Percentiles rank a stretch among this genome's conserved stretches.
Evolutionary conservation across 2,329 filamentous ascomycete genomes (phyloP).

Genomic region (Penicillium vulpinum): DNA sequence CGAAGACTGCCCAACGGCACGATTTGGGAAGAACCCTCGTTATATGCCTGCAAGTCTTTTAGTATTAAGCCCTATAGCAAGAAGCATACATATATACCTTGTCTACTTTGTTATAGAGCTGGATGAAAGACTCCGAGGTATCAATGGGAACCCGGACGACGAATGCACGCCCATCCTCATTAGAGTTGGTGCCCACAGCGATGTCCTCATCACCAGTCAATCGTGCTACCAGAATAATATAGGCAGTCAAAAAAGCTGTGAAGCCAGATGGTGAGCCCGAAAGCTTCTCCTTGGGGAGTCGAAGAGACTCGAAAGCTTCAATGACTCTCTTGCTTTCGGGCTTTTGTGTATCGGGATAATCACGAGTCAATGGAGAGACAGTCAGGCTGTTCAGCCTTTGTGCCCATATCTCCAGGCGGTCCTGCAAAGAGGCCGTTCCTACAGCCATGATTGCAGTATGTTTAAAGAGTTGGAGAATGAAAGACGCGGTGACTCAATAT

Average conservation of each 20-base stretch:
- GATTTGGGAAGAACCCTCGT: constrained; percentile 43
- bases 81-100: constrained; percentile 30
- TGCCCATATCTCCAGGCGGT: constrained; percentile 45
- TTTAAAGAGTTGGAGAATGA: constrained; percentile 14
- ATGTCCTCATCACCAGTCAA: constrained; percentile 53
- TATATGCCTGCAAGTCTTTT: constrained; percentile 35
- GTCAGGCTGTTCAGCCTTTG: constrained; percentile 45
- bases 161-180: constrained; percentile 47
- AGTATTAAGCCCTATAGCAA: background rate
- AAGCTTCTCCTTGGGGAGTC: constrained; percentile 40
- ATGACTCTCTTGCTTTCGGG: constrained; percentile 42
- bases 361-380: constrained; percentile 46
- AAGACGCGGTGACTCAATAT: constrained; percentile 26
- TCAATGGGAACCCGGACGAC: constrained; percentile 47
- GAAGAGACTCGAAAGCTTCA: constrained; percentile 46
- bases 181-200: constrained; percentile 47
- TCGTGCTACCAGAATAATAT: constrained; percentile 47
- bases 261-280: constrained; percentile 38
- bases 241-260: constrained; percentile 46
- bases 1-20: constrained; percentile 45
- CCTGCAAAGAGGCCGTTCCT: constrained; percentile 36
- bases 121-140: constrained; percentile 41
- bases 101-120: constrained; percentile 43
- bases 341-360: constrained; percentile 44
- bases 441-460: constrained; percentile 35